Evolutionary conservation across 1,139 yeast genomes (phyloP), one percentile per base, ranked within the genome.

Genomic region (Williopsis jadinii): DNA sequence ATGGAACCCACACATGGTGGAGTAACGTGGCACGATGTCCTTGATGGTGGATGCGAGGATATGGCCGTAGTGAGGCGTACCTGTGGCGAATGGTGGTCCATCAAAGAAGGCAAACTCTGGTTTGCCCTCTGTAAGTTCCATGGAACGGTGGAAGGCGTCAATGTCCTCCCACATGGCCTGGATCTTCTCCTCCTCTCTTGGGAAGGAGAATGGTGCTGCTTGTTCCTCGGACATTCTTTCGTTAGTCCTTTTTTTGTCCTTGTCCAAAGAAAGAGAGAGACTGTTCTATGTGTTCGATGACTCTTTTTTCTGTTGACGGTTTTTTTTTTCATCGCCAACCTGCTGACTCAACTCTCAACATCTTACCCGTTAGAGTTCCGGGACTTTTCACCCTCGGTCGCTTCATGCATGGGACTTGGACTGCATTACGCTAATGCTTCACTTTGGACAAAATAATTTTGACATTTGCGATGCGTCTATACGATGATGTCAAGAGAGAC

Each of bases 31-130:
- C 45, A 92, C 90, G 52, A 92, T 86, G 69, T 92, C 99, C 72
- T 90, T 92, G 55, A 88, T 86, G 44, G 98, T 92, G 33, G 97
- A 90, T 3, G 97, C 94, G 63, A 94, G 72, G 59, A 92, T 83
- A 61, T 92, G 99, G 47, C 99, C 99, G 62, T 92, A 94, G 63
- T 92, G 99, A 37, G 99, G 99, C 32, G 97, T 86, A 61, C 98
- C 97, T 5, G 98, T 92, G 44, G 99, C 99, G 65, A 92, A 92
- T 52, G 99, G 99, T 11, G 99, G 99, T 30, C 99, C 99, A 66
- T 92, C 99, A 60, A 86, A 94, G 63, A 92, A 92, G 36, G 97
- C 79, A 64, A 90, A 92, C 43, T 82, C 84, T 33, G 95, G 95
- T 52, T 81, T 77, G 46, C 77, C 97, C 62, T 90, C 74, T 39